phyloP scores from a whole-genome alignment of 345 rosid species.

The Citrus mangshanensis region DNA sequence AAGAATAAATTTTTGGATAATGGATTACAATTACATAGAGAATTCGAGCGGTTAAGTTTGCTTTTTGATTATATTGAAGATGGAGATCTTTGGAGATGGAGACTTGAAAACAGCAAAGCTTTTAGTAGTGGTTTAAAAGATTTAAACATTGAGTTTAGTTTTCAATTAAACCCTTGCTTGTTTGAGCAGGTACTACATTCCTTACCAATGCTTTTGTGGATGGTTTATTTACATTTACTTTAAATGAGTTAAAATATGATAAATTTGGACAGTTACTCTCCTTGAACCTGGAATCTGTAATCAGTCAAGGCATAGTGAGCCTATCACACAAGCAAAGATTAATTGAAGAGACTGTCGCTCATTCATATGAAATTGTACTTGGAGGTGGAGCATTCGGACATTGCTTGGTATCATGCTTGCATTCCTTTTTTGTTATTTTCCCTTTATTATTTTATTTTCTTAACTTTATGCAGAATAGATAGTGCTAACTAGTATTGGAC shows the following conservation, averaged over 20 bases:
- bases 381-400: conserved; percentile 57
- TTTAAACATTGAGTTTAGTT: conserved; percentile 43
- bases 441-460: neutral
- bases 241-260: neutral
- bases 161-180: conserved; percentile 45
- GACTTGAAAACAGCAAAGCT: conserved; percentile 59
- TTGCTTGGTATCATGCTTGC: conserved; percentile 43
- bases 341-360: conserved; percentile 46
- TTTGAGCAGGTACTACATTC: conserved; percentile 47
- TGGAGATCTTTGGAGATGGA: conserved; percentile 78
- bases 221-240: neutral
- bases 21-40: conserved; percentile 11
- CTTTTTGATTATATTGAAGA: conserved; percentile 70
- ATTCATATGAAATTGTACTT: conserved; percentile 55
- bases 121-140: conserved; percentile 71
- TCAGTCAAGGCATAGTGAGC: conserved; percentile 50
- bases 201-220: neutral
- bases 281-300: conserved; percentile 47
- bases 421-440: neutral
- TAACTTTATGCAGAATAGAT: neutral
- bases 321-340: conserved; percentile 45
- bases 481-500: neutral
- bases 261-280: conserved; percentile 47
- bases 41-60: conserved; percentile 43
- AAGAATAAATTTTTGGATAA: conserved; percentile 38